A percentile compares a stretch with the other conserved stretches of the same genome.
Conservation (phyloP, 306 rosid species). For the apple (Malus domestica) region ASM211411v1 NC_041801.1:6850501-6851000, state of each 20-base stretch:
- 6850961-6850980: not conserved
- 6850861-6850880: too few relatives aligned
- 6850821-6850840: too few relatives aligned
- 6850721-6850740: slow-evolving; percentile 72
- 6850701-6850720: slow-evolving; percentile 91
- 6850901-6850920: too few relatives aligned
- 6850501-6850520: slow-evolving; percentile 75
- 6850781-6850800: too few relatives aligned
- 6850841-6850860: too few relatives aligned
- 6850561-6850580: slow-evolving; percentile 73
- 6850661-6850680: slow-evolving; percentile 68
- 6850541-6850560: slow-evolving; percentile 84
- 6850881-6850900: too few relatives aligned
- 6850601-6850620: slow-evolving; percentile 79
- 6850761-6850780: too few relatives aligned
- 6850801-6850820: too few relatives aligned
- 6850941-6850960: not conserved
- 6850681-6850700: slow-evolving; percentile 95
- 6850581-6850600: slow-evolving; percentile 54
- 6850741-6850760: not conserved
- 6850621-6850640: slow-evolving; percentile 74
- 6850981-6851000: too few relatives aligned
- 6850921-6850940: not conserved
- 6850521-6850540: slow-evolving; percentile 29
- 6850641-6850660: slow-evolving; percentile 65